Conservation (phyloP, 1,284 basidiomycete genomes). For the Ustilago nuda region DNA sequence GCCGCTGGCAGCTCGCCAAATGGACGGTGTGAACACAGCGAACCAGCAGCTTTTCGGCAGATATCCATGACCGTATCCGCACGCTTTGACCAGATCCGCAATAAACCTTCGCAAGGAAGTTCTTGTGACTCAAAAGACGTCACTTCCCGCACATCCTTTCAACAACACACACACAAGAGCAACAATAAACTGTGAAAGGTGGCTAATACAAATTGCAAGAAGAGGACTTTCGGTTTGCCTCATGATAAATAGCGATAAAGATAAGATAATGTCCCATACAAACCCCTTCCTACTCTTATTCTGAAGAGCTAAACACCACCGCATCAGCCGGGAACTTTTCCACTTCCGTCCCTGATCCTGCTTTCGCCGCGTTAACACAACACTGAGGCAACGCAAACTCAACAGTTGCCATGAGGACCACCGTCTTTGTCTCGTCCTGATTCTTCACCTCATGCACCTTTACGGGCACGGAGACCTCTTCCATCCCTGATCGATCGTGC, state of each 20-base stretch:
- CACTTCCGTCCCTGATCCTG: neutral
- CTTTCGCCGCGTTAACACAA: neutral
- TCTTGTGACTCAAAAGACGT: too few species aligned
- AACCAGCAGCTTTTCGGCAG: too few species aligned
- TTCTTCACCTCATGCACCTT: constrained; percentile 68
- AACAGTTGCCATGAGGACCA: constrained; percentile 46
- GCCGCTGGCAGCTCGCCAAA: too few species aligned
- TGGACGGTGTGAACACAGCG: too few species aligned
- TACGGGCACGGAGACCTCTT: constrained; percentile 56
- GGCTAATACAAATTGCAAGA: neutral
- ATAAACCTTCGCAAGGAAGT: too few species aligned
- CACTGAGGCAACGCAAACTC: constrained; percentile 37
- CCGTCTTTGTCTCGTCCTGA: constrained; percentile 64
- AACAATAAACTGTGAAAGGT: neutral
- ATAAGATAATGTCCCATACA: neutral
- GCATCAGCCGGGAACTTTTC: constrained; percentile 34
- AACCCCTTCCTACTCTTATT: neutral
- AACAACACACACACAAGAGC: too few species aligned
- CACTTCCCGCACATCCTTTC: too few species aligned
- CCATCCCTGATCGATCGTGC: constrained; percentile 32
- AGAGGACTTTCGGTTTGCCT: too few species aligned
- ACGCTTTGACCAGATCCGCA: too few species aligned
- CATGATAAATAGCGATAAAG: neutral
- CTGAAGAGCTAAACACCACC: constrained; percentile 34
- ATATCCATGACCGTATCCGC: too few species aligned